Percentiles rank a stretch among this genome's conserved stretches.
Evolutionary conservation across 148 eudicot species (phyloP).

Genomic region (Oxyria digyna): DNA sequence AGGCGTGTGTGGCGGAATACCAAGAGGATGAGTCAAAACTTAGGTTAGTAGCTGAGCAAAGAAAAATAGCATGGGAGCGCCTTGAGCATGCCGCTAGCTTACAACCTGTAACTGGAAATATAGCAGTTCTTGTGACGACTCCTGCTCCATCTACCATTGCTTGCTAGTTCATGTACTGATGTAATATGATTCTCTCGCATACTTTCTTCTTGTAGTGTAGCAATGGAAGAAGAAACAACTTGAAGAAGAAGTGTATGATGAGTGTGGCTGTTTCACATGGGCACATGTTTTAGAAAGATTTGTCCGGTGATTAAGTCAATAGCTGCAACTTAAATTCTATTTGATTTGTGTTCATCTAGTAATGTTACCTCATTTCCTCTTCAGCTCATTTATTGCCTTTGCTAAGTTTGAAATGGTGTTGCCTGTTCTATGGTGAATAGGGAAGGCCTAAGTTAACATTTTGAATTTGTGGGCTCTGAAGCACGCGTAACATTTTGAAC

Average conservation of each 20-base stretch:
- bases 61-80: conserved; percentile 56
- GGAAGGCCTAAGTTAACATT: neutral
- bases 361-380: neutral
- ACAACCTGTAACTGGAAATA: conserved; percentile 54
- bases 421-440: neutral
- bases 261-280: conserved; percentile 1
- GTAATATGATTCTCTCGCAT: neutral
- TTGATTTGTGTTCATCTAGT: neutral
- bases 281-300: neutral
- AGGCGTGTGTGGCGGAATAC: conserved; percentile 39
- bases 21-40: conserved; percentile 43
- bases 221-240: neutral
- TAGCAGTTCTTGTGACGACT: conserved; percentile 56
- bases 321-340: conserved; percentile 1
- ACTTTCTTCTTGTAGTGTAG: neutral
- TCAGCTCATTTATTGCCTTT: neutral
- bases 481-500: too few relatives aligned
- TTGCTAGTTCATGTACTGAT: conserved; percentile 14
- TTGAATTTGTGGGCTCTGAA: too few relatives aligned
- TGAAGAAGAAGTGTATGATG: neutral
- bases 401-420: neutral
- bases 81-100: conserved; percentile 69
- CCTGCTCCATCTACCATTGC: conserved; percentile 28
- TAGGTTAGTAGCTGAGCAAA: conserved; percentile 27
- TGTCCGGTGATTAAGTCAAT: neutral